phyloP scores from a whole-genome alignment of 352 stramenopile genomes.

The Halophytophthora polymorphica region DNA sequence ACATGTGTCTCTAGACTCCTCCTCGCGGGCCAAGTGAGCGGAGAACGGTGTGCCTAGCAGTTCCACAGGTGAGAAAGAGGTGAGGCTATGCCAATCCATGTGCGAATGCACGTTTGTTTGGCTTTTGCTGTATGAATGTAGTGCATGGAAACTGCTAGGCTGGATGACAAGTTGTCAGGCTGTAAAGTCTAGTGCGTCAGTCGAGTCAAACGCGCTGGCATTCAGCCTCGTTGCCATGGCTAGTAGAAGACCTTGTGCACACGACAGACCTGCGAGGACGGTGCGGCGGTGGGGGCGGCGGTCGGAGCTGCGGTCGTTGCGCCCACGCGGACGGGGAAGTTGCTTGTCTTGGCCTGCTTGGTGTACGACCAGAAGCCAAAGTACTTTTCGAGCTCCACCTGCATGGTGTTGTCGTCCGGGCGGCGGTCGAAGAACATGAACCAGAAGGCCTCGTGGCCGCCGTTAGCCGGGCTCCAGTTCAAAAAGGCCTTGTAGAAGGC shows the following conservation, averaged over 20 bases:
- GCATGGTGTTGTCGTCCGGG: constrained; percentile 46
- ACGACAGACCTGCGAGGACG: constrained; percentile 24
- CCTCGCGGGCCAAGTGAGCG: no score
- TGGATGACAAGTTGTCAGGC: no score
- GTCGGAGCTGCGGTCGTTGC: constrained; percentile 12
- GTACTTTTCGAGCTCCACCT: constrained; percentile 53
- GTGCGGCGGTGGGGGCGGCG: constrained; percentile 4
- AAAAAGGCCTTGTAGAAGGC: constrained; percentile 61
- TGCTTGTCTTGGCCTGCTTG: constrained; percentile 29
- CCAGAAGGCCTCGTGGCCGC: constrained; percentile 65
- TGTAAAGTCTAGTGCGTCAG: no score
- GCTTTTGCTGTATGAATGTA: no score
- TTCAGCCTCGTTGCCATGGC: neutral
- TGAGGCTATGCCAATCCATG: no score
- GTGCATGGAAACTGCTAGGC: no score
- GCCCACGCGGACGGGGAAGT: constrained; percentile 34
- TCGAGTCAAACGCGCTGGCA: no score
- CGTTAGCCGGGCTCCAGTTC: constrained; percentile 49
- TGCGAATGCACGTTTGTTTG: no score
- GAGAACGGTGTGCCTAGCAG: no score
- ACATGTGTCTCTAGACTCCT: constrained; percentile 39
- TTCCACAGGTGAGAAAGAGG: no score
- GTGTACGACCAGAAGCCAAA: constrained; percentile 72
- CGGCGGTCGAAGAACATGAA: constrained; percentile 78
- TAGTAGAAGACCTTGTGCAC: constrained; percentile 33